phyloP scores from a whole-genome alignment of 1,284 basidiomycete genomes.

The Puccinia triticina region DNA sequence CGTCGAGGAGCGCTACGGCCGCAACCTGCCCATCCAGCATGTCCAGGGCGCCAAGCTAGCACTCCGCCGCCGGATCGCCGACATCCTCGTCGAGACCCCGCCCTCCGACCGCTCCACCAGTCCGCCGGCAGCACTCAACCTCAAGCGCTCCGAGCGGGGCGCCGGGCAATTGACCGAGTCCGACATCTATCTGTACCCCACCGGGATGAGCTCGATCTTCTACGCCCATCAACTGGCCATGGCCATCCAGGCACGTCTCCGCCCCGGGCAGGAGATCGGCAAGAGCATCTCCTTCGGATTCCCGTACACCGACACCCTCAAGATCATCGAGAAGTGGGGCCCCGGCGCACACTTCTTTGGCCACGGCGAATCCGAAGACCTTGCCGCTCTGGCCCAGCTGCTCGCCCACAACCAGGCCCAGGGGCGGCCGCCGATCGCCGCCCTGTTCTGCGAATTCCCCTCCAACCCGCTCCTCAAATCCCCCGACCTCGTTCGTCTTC shows the following conservation, averaged over 20 bases:
- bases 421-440: conserved; percentile 61
- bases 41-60: conserved; percentile 81
- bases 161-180: conserved; percentile 66
- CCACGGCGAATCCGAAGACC: conserved; percentile 74
- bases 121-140: conserved; percentile 2
- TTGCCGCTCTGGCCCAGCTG: conserved; percentile 72
- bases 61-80: conserved; percentile 83
- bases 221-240: conserved; percentile 36
- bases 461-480: conserved; percentile 90
- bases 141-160: conserved; percentile 65
- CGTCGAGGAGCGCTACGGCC: conserved; percentile 92
- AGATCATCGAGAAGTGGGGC: conserved; percentile 95
- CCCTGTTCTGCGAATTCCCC: conserved; percentile 77
- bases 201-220: conserved; percentile 31
- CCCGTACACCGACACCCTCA: conserved; percentile 96
- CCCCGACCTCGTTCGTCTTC: conserved; percentile 76
- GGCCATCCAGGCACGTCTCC: conserved; percentile 1
- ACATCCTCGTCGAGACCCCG: conserved; percentile 68
- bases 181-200: conserved; percentile 57
- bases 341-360: conserved; percentile 91
- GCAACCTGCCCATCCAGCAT: conserved; percentile 78
- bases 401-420: conserved; percentile 65
- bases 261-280: conserved; percentile 43
- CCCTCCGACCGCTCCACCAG: conserved; percentile 64
- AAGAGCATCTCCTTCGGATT: conserved; percentile 68